Percentiles rank a stretch among this genome's conserved stretches.
Conservation (phyloP, 2,329 filamentous ascomycete genomes). For the Bipolaris cookei region DNA sequence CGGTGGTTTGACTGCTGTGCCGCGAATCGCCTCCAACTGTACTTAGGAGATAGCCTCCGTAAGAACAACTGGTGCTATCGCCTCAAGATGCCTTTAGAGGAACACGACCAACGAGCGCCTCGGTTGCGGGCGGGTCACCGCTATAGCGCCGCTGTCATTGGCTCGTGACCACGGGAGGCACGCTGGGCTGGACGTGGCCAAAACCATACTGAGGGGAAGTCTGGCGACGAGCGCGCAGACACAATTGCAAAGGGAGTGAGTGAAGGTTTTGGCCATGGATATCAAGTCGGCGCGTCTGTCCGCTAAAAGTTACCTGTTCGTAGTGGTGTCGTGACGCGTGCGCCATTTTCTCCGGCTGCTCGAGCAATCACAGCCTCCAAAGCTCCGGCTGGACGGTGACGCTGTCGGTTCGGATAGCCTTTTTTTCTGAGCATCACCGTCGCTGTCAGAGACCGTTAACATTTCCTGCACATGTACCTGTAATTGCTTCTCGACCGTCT, state of each 20-base stretch:
- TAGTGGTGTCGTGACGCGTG: slow-evolving; percentile 21
- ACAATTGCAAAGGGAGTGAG: neutral
- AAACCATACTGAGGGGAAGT: neutral
- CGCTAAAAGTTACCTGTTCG: slow-evolving; percentile 28
- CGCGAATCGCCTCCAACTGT: slow-evolving; percentile 36
- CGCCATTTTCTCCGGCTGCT: slow-evolving; percentile 22
- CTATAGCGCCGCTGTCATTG: slow-evolving; percentile 31
- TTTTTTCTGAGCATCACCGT: neutral
- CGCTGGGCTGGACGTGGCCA: slow-evolving; percentile 6
- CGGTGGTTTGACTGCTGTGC: slow-evolving; percentile 24
- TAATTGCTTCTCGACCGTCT: neutral
- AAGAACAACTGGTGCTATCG: slow-evolving; percentile 18
- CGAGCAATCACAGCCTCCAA: slow-evolving; percentile 25
- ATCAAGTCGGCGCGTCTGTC: slow-evolving; percentile 8
- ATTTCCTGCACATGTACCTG: too few species aligned
- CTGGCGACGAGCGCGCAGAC: slow-evolving; percentile 3
- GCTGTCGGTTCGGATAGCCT: slow-evolving; percentile 15
- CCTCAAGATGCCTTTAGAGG: slow-evolving; percentile 28
- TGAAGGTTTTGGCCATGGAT: neutral
- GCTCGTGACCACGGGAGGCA: slow-evolving; percentile 16
- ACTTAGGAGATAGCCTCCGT: slow-evolving; percentile 27
- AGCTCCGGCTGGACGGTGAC: slow-evolving; percentile 9
- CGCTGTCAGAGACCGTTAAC: neutral
- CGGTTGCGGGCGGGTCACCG: slow-evolving; percentile 32
- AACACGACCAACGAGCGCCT: slow-evolving; percentile 21